Evolutionary conservation across 1,284 basidiomycete species (phyloP).

Genomic region (Ustilago loliicola): DNA sequence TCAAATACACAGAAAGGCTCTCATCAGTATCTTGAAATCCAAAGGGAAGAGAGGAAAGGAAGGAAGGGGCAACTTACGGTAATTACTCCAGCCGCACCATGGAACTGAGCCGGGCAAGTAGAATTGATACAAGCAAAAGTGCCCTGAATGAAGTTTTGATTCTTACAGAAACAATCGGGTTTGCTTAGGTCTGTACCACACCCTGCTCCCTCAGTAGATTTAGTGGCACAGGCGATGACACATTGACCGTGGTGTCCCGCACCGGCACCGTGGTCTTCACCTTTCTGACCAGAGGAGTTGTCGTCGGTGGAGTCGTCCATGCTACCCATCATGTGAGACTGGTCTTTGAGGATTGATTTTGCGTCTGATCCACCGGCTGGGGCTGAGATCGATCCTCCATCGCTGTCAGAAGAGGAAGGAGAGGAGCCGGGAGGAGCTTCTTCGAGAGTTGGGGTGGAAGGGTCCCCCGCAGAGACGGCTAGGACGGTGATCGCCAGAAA

Average conservation of each 20-base stretch:
- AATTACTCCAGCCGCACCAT: conserved; percentile 52
- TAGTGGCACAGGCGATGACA: conserved; percentile 31
- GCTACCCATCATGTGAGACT: conserved; percentile 22
- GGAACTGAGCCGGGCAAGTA: conserved; percentile 48
- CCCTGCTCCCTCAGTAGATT: conserved; percentile 32
- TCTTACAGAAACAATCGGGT: conserved; percentile 50
- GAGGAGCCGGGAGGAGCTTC: conserved; percentile 8
- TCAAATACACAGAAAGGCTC: neutral
- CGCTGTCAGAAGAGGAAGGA: conserved; percentile 1
- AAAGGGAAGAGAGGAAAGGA: neutral
- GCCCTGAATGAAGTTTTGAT: conserved; percentile 28
- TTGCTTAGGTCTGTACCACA: conserved; percentile 45
- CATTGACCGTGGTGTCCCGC: conserved; percentile 34
- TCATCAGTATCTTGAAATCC: neutral
- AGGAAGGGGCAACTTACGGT: conserved; percentile 3
- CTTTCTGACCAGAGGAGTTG: conserved; percentile 11
- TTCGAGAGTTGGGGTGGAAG: conserved; percentile 1
- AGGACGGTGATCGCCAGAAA: conserved; percentile 13
- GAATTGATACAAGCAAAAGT: conserved; percentile 49
- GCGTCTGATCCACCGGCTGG: conserved; percentile 32
- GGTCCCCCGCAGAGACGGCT: conserved; percentile 3
- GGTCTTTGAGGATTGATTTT: conserved; percentile 19
- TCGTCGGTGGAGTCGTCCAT: conserved; percentile 33
- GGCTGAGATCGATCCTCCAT: conserved; percentile 28
- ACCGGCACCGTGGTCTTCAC: neutral